Evolutionary conservation across 371 early-diverging fungal genomes (phyloP).

Genomic region (Fennellomyces sp.): DNA sequence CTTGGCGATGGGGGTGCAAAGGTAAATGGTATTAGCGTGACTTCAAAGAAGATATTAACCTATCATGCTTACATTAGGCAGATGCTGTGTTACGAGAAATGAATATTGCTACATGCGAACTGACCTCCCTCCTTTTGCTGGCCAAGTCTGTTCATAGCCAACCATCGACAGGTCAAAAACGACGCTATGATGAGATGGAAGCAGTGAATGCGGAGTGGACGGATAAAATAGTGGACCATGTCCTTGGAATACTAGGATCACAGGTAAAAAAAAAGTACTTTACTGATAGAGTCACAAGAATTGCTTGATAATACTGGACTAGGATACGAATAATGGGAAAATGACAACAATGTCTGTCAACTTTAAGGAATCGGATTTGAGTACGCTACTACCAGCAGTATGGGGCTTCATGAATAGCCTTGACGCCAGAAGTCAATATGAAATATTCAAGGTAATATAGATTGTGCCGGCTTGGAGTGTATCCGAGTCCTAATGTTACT

Average conservation of each 20-base stretch:
- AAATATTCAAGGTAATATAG: conserved; percentile 42
- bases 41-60: neutral
- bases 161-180: conserved; percentile 8
- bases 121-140: conserved; percentile 62
- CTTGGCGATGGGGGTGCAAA: conserved; percentile 51
- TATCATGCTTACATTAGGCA: conserved; percentile 29
- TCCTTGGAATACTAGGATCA: conserved; percentile 49
- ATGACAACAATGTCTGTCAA: conserved; percentile 23
- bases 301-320: neutral
- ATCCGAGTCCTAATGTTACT: too few species aligned
- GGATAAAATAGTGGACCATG: conserved; percentile 57
- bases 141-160: conserved; percentile 35
- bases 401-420: conserved; percentile 65
- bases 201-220: conserved; percentile 48
- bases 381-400: conserved; percentile 56
- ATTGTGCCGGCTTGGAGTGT: conserved; percentile 13
- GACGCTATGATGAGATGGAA: conserved; percentile 13
- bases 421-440: conserved; percentile 33
- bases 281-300: neutral
- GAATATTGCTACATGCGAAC: conserved; percentile 74
- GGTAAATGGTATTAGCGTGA: conserved; percentile 27
- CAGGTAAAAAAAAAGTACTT: conserved; percentile 17
- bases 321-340: neutral
- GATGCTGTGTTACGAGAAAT: conserved; percentile 63
- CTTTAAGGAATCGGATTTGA: conserved; percentile 55